Conservation (phyloP, 495 filamentous ascomycete species). For the Penicillium verhagenii region DNA sequence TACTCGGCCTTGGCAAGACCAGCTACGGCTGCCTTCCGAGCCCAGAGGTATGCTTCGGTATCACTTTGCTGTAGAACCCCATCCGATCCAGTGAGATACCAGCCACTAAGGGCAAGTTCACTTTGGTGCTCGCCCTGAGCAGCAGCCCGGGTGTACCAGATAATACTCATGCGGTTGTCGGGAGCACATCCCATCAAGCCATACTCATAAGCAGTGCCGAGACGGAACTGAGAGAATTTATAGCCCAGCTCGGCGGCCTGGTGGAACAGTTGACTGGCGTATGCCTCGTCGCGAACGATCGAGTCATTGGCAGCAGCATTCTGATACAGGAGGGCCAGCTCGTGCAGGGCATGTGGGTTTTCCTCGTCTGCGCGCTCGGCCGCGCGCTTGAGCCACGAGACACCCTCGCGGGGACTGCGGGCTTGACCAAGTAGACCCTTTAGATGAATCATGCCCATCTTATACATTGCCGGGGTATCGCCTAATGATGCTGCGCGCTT, state of each 20-base stretch:
- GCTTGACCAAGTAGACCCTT: slow-evolving; percentile 92
- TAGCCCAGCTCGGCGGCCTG: slow-evolving; percentile 90
- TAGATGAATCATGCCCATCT: slow-evolving; percentile 91
- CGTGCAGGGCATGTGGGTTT: slow-evolving; percentile 94
- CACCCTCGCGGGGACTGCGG: slow-evolving; percentile 78
- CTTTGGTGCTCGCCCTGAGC: slow-evolving; percentile 93
- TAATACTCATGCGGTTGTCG: slow-evolving; percentile 78
- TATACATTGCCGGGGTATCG: slow-evolving; percentile 94
- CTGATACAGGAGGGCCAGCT: slow-evolving; percentile 85
- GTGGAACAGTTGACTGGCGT: slow-evolving; percentile 75
- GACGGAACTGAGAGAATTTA: slow-evolving; percentile 89
- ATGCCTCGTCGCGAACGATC: slow-evolving; percentile 75
- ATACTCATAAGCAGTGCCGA: slow-evolving; percentile 88
- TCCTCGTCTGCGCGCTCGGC: slow-evolving; percentile 84
- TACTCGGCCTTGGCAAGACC: slow-evolving; percentile 91
- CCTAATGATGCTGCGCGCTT: slow-evolving; percentile 86
- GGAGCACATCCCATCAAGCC: slow-evolving; percentile 78
- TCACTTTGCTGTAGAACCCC: slow-evolving; percentile 89
- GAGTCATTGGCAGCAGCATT: slow-evolving; percentile 63
- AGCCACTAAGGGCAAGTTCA: slow-evolving; percentile 88
- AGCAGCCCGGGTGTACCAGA: slow-evolving; percentile 90
- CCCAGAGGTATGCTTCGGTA: slow-evolving; percentile 96
- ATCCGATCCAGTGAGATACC: slow-evolving; percentile 92
- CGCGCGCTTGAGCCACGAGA: slow-evolving; percentile 89
- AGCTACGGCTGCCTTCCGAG: slow-evolving; percentile 82